Evolutionary conservation across 495 filamentous ascomycete species (phyloP), one percentile per base, ranked within the genome.

Genomic region (Aspergillus cristatus): DNA sequence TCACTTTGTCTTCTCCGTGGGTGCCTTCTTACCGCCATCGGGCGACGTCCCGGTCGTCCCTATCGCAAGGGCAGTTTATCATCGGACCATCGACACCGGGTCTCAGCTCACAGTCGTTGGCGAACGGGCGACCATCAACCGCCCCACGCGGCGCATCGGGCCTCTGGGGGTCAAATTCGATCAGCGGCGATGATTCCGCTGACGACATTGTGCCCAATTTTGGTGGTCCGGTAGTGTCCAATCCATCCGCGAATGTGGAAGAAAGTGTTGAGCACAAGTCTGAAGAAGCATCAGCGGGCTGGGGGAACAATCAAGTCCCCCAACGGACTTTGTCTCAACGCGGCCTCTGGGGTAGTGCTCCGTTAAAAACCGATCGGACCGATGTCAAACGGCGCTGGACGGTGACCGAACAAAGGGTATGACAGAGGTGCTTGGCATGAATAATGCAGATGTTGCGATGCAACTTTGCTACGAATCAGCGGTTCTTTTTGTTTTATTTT

Each of bases 281-380:
- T 5, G 16, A 18, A 8, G 46, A 45, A 6, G 40, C 45, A n/a
- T 28, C 47, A 7, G 37, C 39, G 7, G 52, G 54, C 53, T 24
- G 20, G 20, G 20, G 8, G 20, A 37, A 43, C 3, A 53, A 46
- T 24, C 45, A 59, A 16, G n/a, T 62, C 13, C 59, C 60, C 4
- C 54, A 62, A 32, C 50, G 55, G 28, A 60, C 60, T 0, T 35
- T 41, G 7, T 63, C 60, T 4, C 65, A 70, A 32, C 57, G 60
- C 7, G 65, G 67, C 10, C 55, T 70, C 7, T 70, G 67, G 67
- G 56, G 63, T 2, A 58, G 63, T 44, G 57, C 54, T 2, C 51
- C 50, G 8, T 18, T 58, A n/a, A 43, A 55, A 39, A 54, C 55
- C 33, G 58, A 59, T 31, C 54, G 51, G n/a, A 25, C 32, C 6